Base-by-base conservation (phyloP, 2,329 filamentous ascomycete genomes). In the Aspergillus latus region DNA sequence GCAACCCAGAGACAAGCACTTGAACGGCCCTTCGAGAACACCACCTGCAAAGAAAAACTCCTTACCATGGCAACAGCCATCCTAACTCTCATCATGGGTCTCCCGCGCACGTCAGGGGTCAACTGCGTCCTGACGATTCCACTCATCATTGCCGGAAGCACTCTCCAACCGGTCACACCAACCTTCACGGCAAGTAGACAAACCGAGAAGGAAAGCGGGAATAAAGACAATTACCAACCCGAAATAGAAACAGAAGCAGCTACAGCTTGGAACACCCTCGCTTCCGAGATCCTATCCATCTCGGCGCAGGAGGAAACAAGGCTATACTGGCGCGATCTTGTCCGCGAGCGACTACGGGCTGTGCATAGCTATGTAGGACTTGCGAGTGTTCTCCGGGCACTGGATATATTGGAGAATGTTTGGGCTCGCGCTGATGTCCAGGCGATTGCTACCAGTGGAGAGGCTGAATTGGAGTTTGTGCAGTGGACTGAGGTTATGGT, bases 391-490 rank as follows among this genome's bases (percentile, higher is more conserved):
- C 8, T n/a, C 11, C 46, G 40, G 10, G 56, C 30, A 10, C 10
- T 16, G 51, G 52, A 54, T 11, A 58, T 58, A n/a, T 36, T 54
- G n/a, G 52, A 58, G 4, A 54, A 36, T 28, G 56, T 54, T 5
- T 58, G 51, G 56, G 36, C 30, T 34, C 30, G 30, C 30, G 30
- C 30, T 34, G 30, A 34, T 34, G 6, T 34, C 30, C 30, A 34
- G 30, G 30, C 30, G 30, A 11, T 34, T 34, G 30, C 30, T 34
- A 11, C 7, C 30, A 11, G 10, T 34, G 30, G 30, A 34, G 30
- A 34, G 30, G 10, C 30, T 34, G 30, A 34, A 11, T 8, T 34
- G 6, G 30, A 34, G 30, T 34, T 34, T 34, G 30, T 34, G 30
- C 30, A 34, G 30, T 34, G 30, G 30, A 34, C 30, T 8, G 30